Evolutionary conservation across 805 yeast genomes (phyloP).

Genomic region (Yarrowia divulgata): DNA sequence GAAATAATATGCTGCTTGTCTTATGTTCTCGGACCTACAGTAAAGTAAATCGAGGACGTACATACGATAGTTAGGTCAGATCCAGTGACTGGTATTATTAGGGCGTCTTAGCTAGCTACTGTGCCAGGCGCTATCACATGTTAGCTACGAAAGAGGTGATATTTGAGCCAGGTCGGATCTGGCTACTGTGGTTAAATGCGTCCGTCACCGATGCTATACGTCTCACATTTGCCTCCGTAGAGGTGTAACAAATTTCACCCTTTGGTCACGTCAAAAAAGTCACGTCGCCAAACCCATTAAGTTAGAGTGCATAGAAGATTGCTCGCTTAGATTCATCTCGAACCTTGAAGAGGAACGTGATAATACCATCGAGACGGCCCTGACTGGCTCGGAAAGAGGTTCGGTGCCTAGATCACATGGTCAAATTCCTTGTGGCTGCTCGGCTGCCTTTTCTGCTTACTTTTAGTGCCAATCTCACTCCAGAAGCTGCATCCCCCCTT

Average conservation of each 20-base stretch:
- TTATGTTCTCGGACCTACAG: background rate
- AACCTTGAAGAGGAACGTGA: background rate
- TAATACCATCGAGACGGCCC: background rate
- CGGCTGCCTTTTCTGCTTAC: background rate
- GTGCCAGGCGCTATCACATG: too few relatives aligned
- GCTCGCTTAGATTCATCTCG: slow-evolving; percentile 4
- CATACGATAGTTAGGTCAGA: too few relatives aligned
- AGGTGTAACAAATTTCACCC: slow-evolving; percentile 6
- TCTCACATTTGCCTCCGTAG: background rate
- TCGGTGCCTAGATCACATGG: background rate
- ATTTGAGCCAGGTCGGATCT: too few relatives aligned
- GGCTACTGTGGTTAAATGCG: too few relatives aligned
- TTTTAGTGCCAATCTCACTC: background rate
- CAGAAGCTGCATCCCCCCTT: background rate
- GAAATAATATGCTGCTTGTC: background rate
- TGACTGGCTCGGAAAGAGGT: background rate
- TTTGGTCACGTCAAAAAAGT: slow-evolving; percentile 1
- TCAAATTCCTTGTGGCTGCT: background rate
- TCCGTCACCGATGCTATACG: too few relatives aligned
- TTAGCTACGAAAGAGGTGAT: too few relatives aligned
- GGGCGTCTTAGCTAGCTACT: background rate
- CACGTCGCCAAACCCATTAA: slow-evolving; percentile 23
- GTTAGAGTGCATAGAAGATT: slow-evolving; percentile 14
- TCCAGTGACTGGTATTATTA: background rate
- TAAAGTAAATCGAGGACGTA: too few relatives aligned